Evolutionary conservation across 1,284 basidiomycete species (phyloP).

Genomic region (Tilletia setariae): DNA sequence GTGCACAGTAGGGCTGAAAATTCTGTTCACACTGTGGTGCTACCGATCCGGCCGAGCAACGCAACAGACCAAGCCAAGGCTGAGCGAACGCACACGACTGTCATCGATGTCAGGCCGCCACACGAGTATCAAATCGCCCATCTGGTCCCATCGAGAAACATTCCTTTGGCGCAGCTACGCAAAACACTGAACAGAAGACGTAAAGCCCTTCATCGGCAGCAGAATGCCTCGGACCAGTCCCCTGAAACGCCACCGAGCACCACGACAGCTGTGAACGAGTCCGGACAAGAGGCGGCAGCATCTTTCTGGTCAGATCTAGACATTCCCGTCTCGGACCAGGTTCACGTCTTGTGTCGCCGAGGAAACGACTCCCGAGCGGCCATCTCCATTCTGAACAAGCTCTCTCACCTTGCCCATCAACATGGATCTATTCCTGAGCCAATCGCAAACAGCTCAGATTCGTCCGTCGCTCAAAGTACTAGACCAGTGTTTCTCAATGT

Average conservation of each 20-base stretch:
- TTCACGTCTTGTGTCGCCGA: slow-evolving; percentile 74
- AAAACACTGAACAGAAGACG: slow-evolving; percentile 67
- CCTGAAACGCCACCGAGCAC: not conserved
- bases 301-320: not conserved
- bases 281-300: not conserved
- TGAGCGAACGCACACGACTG: slow-evolving; percentile 15
- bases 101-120: slow-evolving; percentile 79
- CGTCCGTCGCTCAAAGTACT: not conserved
- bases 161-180: slow-evolving; percentile 61
- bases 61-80: not conserved
- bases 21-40: not conserved
- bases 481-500: slow-evolving; percentile 29
- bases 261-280: not conserved
- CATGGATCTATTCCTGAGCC: not conserved
- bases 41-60: not conserved
- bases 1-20: not conserved
- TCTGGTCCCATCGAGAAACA: slow-evolving; percentile 61
- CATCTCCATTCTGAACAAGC: slow-evolving; percentile 62
- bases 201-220: slow-evolving; percentile 73
- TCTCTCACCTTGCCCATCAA: not conserved
- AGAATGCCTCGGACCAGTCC: too few relatives aligned
- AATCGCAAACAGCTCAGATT: not conserved
- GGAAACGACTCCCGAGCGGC: slow-evolving; percentile 93
- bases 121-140: slow-evolving; percentile 84
- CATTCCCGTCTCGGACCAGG: slow-evolving; percentile 29